Conservation (phyloP, 2,329 filamentous ascomycete species). For the Rutstroemia sp. region DNA sequence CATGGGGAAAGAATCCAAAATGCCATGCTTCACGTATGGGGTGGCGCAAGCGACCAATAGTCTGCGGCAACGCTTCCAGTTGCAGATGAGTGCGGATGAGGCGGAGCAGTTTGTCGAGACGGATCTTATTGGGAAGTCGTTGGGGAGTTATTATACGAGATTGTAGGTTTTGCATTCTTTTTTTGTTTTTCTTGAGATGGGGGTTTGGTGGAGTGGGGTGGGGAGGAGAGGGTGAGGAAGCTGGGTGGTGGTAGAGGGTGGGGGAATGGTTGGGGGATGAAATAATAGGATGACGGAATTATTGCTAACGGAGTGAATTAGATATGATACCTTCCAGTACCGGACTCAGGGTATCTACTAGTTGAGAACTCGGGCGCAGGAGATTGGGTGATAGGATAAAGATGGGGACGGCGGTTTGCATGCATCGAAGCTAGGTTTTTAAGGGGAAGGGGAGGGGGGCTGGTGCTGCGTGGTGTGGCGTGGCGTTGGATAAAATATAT, state of each 20-base stretch:
- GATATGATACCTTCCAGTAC: constrained; percentile 83
- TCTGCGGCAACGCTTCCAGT: constrained; percentile 68
- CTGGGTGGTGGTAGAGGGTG: background rate
- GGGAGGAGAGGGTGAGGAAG: background rate
- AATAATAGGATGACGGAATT: background rate
- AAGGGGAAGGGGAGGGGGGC: too few relatives aligned
- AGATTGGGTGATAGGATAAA: too few relatives aligned
- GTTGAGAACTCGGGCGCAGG: background rate
- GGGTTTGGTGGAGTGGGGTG: background rate
- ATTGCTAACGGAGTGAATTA: constrained; percentile 29
- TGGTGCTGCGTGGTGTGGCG: too few relatives aligned
- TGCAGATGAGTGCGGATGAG: constrained; percentile 76
- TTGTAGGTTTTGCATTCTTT: constrained; percentile 46
- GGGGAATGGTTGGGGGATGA: too few relatives aligned
- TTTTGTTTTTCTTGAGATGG: background rate
- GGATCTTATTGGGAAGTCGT: constrained; percentile 71
- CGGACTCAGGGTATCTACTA: constrained; percentile 81
- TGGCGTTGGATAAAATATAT: too few relatives aligned
- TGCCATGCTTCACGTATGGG: constrained; percentile 75
- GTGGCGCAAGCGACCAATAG: constrained; percentile 62
- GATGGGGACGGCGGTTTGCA: too few relatives aligned
- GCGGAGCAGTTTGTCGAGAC: constrained; percentile 75
- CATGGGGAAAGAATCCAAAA: constrained; percentile 77
- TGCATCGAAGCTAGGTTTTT: too few relatives aligned
- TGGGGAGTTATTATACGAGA: constrained; percentile 81